Evolutionary conservation across 208 protist species (phyloP), one percentile per base, ranked within the genome.

Genomic region (Wallacemonas sp.): DNA sequence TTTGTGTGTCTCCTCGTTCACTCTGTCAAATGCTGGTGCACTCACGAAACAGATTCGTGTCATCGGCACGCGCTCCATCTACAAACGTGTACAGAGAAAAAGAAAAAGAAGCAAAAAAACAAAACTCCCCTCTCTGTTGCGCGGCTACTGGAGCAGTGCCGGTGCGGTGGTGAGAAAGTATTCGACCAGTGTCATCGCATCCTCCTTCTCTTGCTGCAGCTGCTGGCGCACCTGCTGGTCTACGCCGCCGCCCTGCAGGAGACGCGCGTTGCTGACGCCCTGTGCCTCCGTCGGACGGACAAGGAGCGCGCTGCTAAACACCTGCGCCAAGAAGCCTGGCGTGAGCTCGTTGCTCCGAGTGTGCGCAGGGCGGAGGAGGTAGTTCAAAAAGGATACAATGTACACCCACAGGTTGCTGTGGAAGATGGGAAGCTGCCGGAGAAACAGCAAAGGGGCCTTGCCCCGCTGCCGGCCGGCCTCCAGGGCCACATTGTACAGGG

Each of bases 321-420:
- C 55, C 57, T 84, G 85, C 1, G 87, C 79, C 23, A 94, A 57
- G 23, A 90, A 66, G 23, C 25, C 63, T 1, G 84, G 54, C 1
- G 83, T 91, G 2, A 95, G 68, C 14, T 78, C 81, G 71, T 95
- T 95, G 64, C 73, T 48, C 49, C 61, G 38, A 31, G 68, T 72
- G 65, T 91, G 75, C 25, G 59, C 66, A n/a, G 87, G 87, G 2
- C 82, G 69, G 11, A 97, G 73, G 0, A 97, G 72, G 45, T 82
- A 95, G 81, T 92, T 89, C 22, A 97, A 74, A n/a, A 97, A 71
- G 28, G 87, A 65, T 38, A 92, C 54, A 2, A 96, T 72, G 67
- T 96, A 97, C 16, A 94, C 52, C 73, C 80, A 95, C 54, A 93
- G 70, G 65, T 96, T 97, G 20, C 81, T 87, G 67, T 96, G 83